These are phyloP conservation scores for Colletotrichum filicis DNA, from an alignment of 2,329 filamentous ascomycete genomes.

Conservation along the genomic window DNA sequence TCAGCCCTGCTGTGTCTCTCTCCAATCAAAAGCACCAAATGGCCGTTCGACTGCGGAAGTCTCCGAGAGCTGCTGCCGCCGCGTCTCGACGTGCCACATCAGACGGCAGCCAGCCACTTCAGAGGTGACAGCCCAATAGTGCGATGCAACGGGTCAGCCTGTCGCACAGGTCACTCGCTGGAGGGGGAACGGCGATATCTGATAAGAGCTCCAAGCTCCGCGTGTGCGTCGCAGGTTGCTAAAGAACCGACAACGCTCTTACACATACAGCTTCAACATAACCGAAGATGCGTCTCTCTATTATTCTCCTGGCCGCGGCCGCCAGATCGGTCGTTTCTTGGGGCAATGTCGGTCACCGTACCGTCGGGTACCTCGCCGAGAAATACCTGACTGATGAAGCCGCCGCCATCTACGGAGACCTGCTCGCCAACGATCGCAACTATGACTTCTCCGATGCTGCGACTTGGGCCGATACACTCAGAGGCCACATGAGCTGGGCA, in stretches of 20 bases:
- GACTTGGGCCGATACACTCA: conserved; percentile 35
- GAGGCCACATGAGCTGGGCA: conserved; percentile 34
- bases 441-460: conserved; percentile 35
- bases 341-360: conserved; percentile 35
- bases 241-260: background rate
- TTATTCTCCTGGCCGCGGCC: conserved; percentile 2
- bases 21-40: conserved; percentile 22
- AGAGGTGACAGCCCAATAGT: background rate
- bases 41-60: conserved; percentile 15
- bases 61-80: conserved; percentile 6
- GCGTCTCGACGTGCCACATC: conserved; percentile 15
- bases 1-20: conserved; percentile 8
- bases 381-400: conserved; percentile 32
- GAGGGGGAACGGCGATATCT: background rate
- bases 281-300: conserved; percentile 16
- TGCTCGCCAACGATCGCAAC: conserved; percentile 34
- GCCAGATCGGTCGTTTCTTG: conserved; percentile 12
- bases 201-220: conserved; percentile 20
- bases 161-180: background rate
- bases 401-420: conserved; percentile 26
- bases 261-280: background rate
- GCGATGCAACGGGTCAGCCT: conserved; percentile 23
- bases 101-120: conserved; percentile 22
- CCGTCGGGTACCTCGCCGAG: conserved; percentile 36
- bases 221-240: background rate